Base-by-base conservation (phyloP, 306 rosid genomes). In the Cercis canadensis region DNA sequence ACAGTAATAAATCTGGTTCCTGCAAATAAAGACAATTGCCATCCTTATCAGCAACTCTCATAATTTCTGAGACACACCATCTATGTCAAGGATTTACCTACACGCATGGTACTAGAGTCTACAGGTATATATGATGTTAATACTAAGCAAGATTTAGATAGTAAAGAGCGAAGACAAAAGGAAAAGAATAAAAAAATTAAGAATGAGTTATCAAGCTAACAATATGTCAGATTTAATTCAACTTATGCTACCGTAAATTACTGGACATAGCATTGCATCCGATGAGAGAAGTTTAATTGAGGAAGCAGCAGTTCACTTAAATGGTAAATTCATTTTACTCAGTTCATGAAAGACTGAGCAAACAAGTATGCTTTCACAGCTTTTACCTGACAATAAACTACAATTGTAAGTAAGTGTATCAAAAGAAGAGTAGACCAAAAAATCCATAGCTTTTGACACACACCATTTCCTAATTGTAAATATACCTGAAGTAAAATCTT, bases 401-500 rank as follows among this genome's bases (percentile, higher is more conserved):
- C 11, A 17, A 19, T 62, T 50, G 69, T 13, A 49, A 8, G 69
- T 13, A 49, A 8, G 13, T 7, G 62, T 8, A n/a, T n/a, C n/a
- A n/a, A n/a, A 40, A 21, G 45, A 62, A 52, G 18, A 55, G 44
- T 49, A 14, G 5, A 4, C 10, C 44, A 14, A 14, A 8, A 33
- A 52, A 41, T 43, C 6, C 51, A 54, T 34, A 61, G 58, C 67
- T 46, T 16, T 65, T 4, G 31, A 57, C 37, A 70, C 17, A 45
- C 37, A 75, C 17, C 47, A 68, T 29, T 45, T 37, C 41, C 16
- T 12, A 36, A 40, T 11, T 31, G 58, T 57, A 29, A 43, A 74
- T 17, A 74, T 76, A 89, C 98, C 97, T 94, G 96, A 72, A 94
- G 98, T 14, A 94, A 70, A 78, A 94, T 90, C 85, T 94, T 94